phyloP scores from a whole-genome alignment of 768 basidiomycete species.

The Leccinum incarnatum region DNA sequence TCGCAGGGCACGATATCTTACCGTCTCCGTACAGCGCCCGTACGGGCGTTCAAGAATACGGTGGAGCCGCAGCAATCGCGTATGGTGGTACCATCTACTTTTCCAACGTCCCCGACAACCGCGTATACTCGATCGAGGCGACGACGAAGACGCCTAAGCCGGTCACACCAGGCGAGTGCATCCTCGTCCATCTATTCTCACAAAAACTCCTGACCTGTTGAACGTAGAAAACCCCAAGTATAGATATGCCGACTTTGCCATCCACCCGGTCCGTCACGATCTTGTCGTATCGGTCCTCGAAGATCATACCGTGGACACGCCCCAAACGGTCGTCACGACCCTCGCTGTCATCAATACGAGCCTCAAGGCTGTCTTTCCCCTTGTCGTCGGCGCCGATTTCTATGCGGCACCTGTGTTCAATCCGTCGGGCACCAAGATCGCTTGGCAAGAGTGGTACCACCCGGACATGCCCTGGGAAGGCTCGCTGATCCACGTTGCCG shows the following conservation, averaged over 20 bases:
- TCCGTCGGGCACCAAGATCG: conserved; percentile 53
- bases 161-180: conserved; percentile 56
- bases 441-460: conserved; percentile 68
- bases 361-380: conserved; percentile 41
- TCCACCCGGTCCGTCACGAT: conserved; percentile 51
- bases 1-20: conserved; percentile 47
- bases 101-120: conserved; percentile 51
- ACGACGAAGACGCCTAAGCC: conserved; percentile 36
- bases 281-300: conserved; percentile 64
- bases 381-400: conserved; percentile 66
- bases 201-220: background rate
- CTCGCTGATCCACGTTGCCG: conserved; percentile 50
- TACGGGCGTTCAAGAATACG: conserved; percentile 67
- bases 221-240: conserved; percentile 7
- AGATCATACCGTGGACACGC: conserved; percentile 55
- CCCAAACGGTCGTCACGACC: conserved; percentile 42
- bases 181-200: conserved; percentile 4
- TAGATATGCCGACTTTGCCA: conserved; percentile 44
- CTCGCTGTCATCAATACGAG: conserved; percentile 55
- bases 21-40: conserved; percentile 54
- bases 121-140: conserved; percentile 44
- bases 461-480: conserved; percentile 73
- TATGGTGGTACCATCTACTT: conserved; percentile 54
- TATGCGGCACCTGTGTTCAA: conserved; percentile 62
- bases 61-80: conserved; percentile 60